Evolutionary conservation across 2,329 filamentous ascomycete genomes (phyloP).

Genomic region (Phoma sp.): DNA sequence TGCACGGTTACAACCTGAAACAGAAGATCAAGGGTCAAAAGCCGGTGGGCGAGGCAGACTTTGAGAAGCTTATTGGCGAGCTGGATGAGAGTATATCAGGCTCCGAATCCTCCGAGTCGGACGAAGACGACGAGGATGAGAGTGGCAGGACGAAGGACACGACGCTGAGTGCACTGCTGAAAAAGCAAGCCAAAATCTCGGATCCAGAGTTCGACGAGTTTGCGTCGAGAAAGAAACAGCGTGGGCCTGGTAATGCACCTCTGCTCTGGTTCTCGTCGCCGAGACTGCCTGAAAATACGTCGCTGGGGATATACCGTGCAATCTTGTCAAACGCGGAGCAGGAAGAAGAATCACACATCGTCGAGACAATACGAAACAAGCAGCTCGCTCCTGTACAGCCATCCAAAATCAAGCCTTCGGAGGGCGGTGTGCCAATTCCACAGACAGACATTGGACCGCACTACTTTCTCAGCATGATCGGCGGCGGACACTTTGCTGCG

Average conservation of each 20-base stretch:
- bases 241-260: constrained; percentile 70
- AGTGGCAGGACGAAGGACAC: constrained; percentile 65
- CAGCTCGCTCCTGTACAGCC: constrained; percentile 71
- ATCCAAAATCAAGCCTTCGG: constrained; percentile 52
- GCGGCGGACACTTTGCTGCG: constrained; percentile 94
- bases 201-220: constrained; percentile 60
- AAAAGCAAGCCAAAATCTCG: constrained; percentile 79
- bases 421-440: constrained; percentile 65
- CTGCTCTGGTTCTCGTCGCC: constrained; percentile 86
- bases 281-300: constrained; percentile 75
- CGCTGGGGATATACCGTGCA: constrained; percentile 83
- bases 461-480: constrained; percentile 97
- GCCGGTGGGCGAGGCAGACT: constrained; percentile 79
- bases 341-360: constrained; percentile 64
- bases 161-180: constrained; percentile 77
- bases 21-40: constrained; percentile 79
- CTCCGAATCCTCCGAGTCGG: constrained; percentile 74
- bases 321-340: constrained; percentile 78
- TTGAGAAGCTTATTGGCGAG: constrained; percentile 83
- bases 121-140: constrained; percentile 72
- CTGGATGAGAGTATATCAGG: constrained; percentile 93
- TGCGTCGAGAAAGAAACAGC: constrained; percentile 57
- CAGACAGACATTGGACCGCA: constrained; percentile 74
- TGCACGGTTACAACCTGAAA: constrained; percentile 94
- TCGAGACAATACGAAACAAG: constrained; percentile 75